Evolutionary conservation across 192 early-diverging fungal species (phyloP).

Genomic region (Ambispora gerdemannii): DNA sequence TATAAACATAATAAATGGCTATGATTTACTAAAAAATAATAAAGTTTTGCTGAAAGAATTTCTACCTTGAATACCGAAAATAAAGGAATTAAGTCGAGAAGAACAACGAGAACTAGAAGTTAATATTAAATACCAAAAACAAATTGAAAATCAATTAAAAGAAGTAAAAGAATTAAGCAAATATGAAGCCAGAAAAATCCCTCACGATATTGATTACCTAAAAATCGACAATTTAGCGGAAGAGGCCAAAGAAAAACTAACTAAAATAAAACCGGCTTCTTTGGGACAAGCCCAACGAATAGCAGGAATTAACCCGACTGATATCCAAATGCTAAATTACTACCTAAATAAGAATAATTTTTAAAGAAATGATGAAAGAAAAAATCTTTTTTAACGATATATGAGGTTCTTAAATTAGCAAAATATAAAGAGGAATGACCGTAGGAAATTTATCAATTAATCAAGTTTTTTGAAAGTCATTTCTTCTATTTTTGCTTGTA

Average conservation of each 20-base stretch:
- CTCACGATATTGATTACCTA: neutral
- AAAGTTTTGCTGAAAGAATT: neutral
- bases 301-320: conserved; percentile 7
- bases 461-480: no score
- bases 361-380: no score
- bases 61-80: conserved; percentile 1
- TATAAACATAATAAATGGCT: neutral
- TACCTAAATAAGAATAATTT: conserved; percentile 9
- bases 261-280: neutral
- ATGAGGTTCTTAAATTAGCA: no score
- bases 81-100: neutral
- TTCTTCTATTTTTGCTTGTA: no score
- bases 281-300: neutral
- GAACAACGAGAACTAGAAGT: conserved; percentile 17
- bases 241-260: conserved; percentile 8
- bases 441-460: no score
- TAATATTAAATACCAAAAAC: conserved; percentile 4
- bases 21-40: conserved; percentile 8
- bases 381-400: no score
- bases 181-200: conserved; percentile 3
- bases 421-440: no score
- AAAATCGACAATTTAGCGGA: conserved; percentile 1
- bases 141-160: conserved; percentile 7
- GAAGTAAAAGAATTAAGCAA: conserved; percentile 9
- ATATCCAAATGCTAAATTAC: conserved; percentile 16